A percentile compares a stretch with the other conserved stretches of the same genome.
Evolutionary conservation across 805 yeast species (phyloP).

Genomic region (Schizosaccharomyces lindneri): DNA sequence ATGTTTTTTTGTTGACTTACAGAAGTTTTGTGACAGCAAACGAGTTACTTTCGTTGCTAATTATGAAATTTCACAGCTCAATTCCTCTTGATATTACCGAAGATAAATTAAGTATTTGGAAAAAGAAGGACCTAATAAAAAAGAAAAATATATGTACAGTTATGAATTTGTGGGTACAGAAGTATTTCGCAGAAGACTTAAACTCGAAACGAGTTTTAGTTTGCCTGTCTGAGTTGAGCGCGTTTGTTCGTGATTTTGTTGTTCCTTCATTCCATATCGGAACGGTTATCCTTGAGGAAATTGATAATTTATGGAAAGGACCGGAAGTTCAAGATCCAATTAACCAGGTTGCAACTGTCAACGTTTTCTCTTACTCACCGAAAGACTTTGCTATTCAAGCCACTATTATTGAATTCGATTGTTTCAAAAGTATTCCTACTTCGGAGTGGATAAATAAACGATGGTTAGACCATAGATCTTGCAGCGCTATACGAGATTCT

Average conservation of each 20-base stretch:
- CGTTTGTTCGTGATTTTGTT: background rate
- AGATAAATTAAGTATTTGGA: too few relatives aligned
- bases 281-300: background rate
- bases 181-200: slow-evolving; percentile 45
- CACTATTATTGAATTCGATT: slow-evolving; percentile 45
- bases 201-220: slow-evolving; percentile 17
- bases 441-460: slow-evolving; percentile 25
- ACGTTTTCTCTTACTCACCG: slow-evolving; percentile 10
- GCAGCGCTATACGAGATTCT: slow-evolving; percentile 8
- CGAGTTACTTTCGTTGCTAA: slow-evolving; percentile 32
- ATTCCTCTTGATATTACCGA: slow-evolving; percentile 67
- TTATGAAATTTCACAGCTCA: slow-evolving; percentile 38
- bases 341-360: background rate
- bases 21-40: slow-evolving; percentile 46
- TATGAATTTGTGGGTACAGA: slow-evolving; percentile 38
- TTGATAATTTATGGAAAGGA: background rate
- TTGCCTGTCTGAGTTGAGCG: background rate
- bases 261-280: background rate
- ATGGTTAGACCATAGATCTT: slow-evolving; percentile 4
- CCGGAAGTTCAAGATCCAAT: background rate
- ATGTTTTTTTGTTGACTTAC: slow-evolving; percentile 52
- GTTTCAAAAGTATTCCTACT: slow-evolving; percentile 41
- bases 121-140: too few relatives aligned
- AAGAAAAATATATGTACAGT: slow-evolving; percentile 37
- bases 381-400: slow-evolving; percentile 61